Evolutionary conservation across 352 stramenopile species (phyloP).

Genomic region (Pythium phragmitis): DNA sequence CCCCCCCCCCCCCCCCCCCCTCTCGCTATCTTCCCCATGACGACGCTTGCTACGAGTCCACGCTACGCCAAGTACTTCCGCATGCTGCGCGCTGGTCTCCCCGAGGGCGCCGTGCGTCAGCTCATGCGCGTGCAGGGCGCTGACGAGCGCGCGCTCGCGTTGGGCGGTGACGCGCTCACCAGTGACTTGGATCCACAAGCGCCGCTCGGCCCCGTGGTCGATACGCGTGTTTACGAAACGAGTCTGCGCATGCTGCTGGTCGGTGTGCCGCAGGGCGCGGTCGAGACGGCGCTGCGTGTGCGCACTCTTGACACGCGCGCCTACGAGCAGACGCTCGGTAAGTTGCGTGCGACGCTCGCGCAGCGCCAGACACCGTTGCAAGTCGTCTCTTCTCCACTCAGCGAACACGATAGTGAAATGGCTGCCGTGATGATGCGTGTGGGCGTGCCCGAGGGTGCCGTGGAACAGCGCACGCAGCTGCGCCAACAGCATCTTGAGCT

Average conservation of each 20-base stretch:
- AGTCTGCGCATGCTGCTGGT: conserved; percentile 24
- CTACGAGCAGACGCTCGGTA: conserved; percentile 24
- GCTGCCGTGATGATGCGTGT: conserved; percentile 3
- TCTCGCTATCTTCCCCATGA: not conserved
- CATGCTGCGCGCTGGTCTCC: conserved; percentile 21
- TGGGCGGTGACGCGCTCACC: conserved; percentile 10
- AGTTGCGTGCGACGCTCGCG: conserved; percentile 13
- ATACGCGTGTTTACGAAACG: conserved; percentile 17
- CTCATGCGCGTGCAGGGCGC: conserved; percentile 15
- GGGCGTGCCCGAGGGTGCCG: conserved; percentile 9
- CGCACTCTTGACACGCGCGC: conserved; percentile 6
- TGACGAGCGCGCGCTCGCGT: conserved; percentile 16
- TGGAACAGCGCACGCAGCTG: not conserved
- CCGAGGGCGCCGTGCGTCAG: conserved; percentile 17
- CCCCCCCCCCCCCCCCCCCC: not conserved
- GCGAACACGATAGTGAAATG: no score
- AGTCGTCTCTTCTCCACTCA: no score
- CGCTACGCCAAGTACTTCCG: conserved; percentile 22
- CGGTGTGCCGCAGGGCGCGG: conserved; percentile 18
- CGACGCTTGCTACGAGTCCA: conserved; percentile 10
- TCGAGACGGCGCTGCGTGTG: conserved; percentile 5
- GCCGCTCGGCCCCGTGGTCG: conserved; percentile 2
- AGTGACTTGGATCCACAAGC: not conserved
- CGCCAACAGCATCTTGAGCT: not conserved
- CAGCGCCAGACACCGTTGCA: not conserved